Evolutionary conservation across 352 stramenopile species (phyloP).

Genomic region (Globisporangium irregulare): DNA sequence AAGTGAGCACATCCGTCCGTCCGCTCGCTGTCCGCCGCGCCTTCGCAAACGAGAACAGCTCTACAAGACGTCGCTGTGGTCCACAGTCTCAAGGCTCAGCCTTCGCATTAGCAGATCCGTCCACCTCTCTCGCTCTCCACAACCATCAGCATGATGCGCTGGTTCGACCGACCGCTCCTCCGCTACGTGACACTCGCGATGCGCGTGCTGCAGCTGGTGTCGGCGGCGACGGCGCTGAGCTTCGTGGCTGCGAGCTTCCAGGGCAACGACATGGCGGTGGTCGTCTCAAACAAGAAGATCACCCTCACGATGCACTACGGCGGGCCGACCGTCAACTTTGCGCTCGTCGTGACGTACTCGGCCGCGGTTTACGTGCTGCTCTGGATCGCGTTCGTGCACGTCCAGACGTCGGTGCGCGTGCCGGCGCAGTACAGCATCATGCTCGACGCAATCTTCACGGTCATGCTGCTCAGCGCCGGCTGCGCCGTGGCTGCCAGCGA

Average conservation of each 20-base stretch:
- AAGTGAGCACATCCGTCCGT: background rate
- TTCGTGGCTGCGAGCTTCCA: conserved; percentile 53
- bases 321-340: conserved; percentile 55
- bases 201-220: conserved; percentile 49
- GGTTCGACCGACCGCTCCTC: conserved; percentile 36
- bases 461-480: conserved; percentile 65
- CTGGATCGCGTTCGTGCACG: conserved; percentile 48
- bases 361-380: conserved; percentile 45
- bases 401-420: conserved; percentile 27
- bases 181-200: conserved; percentile 43
- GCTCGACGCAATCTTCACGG: conserved; percentile 61
- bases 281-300: conserved; percentile 25
- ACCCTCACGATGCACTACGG: conserved; percentile 57
- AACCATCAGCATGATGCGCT: conserved; percentile 17
- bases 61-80: background rate
- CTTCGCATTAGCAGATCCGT: background rate
- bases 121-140: background rate
- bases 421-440: conserved; percentile 42
- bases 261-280: conserved; percentile 24
- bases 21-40: background rate
- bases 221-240: conserved; percentile 41
- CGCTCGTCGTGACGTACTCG: conserved; percentile 58
- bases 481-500: conserved; percentile 60
- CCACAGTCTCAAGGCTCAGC: background rate
- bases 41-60: background rate